Evolutionary conservation across 169 alveolate species (phyloP).

Genomic region (Eimeria mitis): DNA sequence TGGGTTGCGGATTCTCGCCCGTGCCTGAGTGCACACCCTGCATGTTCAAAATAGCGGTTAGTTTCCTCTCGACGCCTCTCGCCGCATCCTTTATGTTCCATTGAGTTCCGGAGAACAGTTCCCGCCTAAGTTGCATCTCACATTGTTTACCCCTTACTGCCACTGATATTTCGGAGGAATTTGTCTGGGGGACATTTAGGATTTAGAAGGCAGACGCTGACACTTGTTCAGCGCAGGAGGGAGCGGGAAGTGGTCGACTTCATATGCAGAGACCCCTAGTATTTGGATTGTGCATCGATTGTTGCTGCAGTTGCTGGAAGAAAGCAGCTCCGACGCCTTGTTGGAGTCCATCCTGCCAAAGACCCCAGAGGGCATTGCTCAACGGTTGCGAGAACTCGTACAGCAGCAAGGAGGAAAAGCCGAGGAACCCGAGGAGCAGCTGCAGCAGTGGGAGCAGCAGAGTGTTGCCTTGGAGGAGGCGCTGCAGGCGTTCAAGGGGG

Average conservation of each 20-base stretch:
- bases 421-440: conserved; percentile 51
- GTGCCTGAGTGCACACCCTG: not conserved
- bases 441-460: conserved; percentile 74
- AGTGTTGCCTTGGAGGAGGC: conserved; percentile 71
- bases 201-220: not conserved
- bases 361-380: conserved; percentile 63
- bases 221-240: not conserved
- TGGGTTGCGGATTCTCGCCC: not conserved
- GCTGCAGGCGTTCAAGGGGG: conserved; percentile 78
- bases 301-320: conserved; percentile 62
- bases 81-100: not conserved
- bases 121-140: not conserved
- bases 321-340: conserved; percentile 44
- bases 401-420: conserved; percentile 56
- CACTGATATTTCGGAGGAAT: not conserved
- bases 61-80: not conserved
- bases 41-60: not conserved
- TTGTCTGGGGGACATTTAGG: not conserved
- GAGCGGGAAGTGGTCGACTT: not conserved
- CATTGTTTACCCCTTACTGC: not conserved
- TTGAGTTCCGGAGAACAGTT: not conserved
- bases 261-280: not conserved
- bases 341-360: conserved; percentile 57
- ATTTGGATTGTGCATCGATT: not conserved
- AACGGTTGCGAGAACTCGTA: conserved; percentile 57